Percentiles rank a stretch among this genome's conserved stretches.
Evolutionary conservation across 768 basidiomycete genomes (phyloP).

Genomic region (Mycena kentingensis): DNA sequence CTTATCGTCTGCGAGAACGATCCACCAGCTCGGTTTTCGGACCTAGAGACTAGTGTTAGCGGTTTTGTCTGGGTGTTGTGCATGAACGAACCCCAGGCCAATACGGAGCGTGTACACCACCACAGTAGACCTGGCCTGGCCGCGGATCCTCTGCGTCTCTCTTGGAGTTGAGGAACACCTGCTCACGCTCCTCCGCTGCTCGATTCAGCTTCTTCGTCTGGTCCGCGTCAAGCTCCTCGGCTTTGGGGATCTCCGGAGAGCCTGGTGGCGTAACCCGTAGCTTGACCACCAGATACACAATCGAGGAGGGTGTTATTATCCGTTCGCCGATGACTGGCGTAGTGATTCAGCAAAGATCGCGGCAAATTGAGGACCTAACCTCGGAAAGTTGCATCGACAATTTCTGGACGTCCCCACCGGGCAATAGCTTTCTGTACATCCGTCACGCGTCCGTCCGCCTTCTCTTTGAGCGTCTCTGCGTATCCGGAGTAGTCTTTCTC

Average conservation of each 20-base stretch:
- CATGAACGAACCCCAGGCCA: constrained; percentile 85
- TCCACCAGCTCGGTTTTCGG: constrained; percentile 93
- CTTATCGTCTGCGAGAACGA: constrained; percentile 87
- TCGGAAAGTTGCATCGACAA: constrained; percentile 84
- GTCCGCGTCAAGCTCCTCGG: constrained; percentile 47
- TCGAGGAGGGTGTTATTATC: constrained; percentile 81
- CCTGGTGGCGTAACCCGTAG: constrained; percentile 69
- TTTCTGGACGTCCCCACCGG: constrained; percentile 73
- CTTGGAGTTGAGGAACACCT: constrained; percentile 66
- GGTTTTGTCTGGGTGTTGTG: constrained; percentile 64
- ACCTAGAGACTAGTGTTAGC: too few species aligned
- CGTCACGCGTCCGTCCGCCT: constrained; percentile 47
- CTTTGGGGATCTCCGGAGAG: constrained; percentile 27
- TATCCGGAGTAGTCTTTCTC: constrained; percentile 48
- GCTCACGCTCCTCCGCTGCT: constrained; percentile 60
- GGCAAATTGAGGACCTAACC: constrained; percentile 46
- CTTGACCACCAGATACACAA: constrained; percentile 86
- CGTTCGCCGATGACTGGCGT: constrained; percentile 85
- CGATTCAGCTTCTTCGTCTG: constrained; percentile 48
- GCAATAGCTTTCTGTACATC: constrained; percentile 68
- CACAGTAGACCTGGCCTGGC: constrained; percentile 38
- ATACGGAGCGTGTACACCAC: constrained; percentile 85
- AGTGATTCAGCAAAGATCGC: background rate
- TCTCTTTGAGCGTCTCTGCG: constrained; percentile 50
- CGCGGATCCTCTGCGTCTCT: constrained; percentile 63